Base-by-base conservation (phyloP, 306 rosid species). In the Coriaria nepalensis region DNA sequence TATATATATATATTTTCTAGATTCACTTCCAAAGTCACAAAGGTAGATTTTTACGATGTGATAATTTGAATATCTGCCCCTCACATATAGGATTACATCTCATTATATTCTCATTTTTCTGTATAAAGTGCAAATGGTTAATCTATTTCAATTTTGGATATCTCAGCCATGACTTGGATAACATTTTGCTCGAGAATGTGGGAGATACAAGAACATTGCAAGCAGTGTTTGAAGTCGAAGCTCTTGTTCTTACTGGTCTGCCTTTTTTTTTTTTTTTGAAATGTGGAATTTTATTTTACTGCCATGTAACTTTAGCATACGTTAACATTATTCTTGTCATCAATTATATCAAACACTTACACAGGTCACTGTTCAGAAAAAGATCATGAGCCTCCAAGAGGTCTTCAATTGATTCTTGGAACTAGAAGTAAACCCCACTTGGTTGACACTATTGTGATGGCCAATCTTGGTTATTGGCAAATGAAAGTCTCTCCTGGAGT, bases 401-500 rank as follows among this genome's bases (percentile, higher is more conserved):
- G 98, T 46, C 95, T 90, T 64, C 98, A 90, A 74, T 57, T 90
- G 67, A 82, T 90, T 75, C 93, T 90, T 63, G 98, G 98, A 61
- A 81, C 95, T 44, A 82, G 77, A 65, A 82, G 73, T 51, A 41
- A 62, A 45, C 95, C 94, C 48, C 98, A 90, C 74, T 61, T 85
- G 75, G 94, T 79, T 69, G 98, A 90, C 72, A 90, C 98, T 56
- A 73, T 82, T 73, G 98, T 90, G 68, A 90, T 90, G 98, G 95
- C 96, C 54, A 90, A 90, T 79, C 83, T 90, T 49, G 98, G 98
- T 32, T 90, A 90, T 71, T 90, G 98, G 98, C 98, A 90, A 73
- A 90, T 90, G 96, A 90, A 90, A 71, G 94, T 85, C 64, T 75
- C 98, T 73, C 98, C 98, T 63, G 98, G 98, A 47, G 93, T 85